Evolutionary conservation across 305 asterid species (phyloP), one percentile per base, ranked within the genome.

Genomic region (Fraxinus velutina): DNA sequence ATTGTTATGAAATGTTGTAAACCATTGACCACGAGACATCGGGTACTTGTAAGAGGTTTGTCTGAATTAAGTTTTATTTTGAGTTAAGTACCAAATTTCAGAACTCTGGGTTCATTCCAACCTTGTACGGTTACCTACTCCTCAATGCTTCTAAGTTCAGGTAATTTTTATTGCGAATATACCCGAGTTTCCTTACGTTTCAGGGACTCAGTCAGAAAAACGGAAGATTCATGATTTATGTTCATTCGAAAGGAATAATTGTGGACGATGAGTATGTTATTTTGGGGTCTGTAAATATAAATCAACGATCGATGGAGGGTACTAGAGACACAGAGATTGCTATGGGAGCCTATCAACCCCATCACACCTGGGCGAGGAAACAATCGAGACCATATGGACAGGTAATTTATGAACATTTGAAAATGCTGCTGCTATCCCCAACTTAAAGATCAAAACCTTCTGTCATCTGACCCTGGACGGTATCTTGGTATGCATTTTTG

Each of bases 291-390:
- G 99, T 98, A 78, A 95, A 93, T 85, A 95, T 93, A 79, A 95
- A 95, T 82, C 98, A 95, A 83, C 88, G 98, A 10, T 95, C 98
- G n/a, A 89, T 94, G 96, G 99, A 94, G 89, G 98, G 99, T 5
- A 89, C 88, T 29, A 83, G 97, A 83, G 99, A 95, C 88, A 95
- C 99, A 0, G 99, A 95, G 89, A 95, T 93, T 4, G 98, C 99
- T 27, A 93, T 95, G 99, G 99, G 99, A 78, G 99, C 97, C 72
- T 93, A 95, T 86, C 99, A 95, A 82, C 97, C 98, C 73, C 90
- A 88, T 47, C 89, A 92, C 88, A 93, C 98, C 1, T 93, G 96
- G 97, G 97, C 97, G 44, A 90, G 90, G 80, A 86, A 88, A 77
- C 87, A 73, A 21, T 88, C 93, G 8, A 88, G 89, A 70, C 98